Conservation (phyloP, 2,329 filamentous ascomycete genomes). For the Ophiostoma sp. region DNA sequence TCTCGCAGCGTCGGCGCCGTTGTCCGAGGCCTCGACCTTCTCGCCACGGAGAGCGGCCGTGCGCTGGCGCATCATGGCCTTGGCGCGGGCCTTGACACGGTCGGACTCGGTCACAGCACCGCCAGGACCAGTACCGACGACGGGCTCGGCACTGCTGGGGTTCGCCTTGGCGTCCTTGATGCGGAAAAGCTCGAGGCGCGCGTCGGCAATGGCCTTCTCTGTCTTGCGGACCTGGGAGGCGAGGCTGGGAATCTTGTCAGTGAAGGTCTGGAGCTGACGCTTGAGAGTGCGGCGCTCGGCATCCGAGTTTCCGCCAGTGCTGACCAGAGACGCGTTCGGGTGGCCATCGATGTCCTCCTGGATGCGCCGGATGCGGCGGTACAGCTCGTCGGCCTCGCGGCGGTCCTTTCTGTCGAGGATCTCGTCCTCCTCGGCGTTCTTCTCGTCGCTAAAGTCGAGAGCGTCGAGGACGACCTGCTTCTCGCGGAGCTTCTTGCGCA, state of each 20-base stretch:
- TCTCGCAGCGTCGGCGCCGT: constrained; percentile 77
- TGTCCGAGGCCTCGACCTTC: constrained; percentile 66
- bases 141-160: constrained; percentile 73
- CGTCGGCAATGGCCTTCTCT: constrained; percentile 90
- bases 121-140: constrained; percentile 90
- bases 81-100: constrained; percentile 88
- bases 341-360: constrained; percentile 95
- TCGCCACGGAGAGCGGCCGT: constrained; percentile 89
- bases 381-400: constrained; percentile 89
- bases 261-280: constrained; percentile 83
- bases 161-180: constrained; percentile 90
- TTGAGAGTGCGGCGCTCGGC: constrained; percentile 84
- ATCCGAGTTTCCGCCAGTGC: constrained; percentile 74
- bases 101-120: constrained; percentile 90
- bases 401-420: constrained; percentile 86
- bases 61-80: constrained; percentile 98
- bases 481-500: constrained; percentile 90
- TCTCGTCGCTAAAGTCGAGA: constrained; percentile 94
- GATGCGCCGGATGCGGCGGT: constrained; percentile 83
- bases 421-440: constrained; percentile 85
- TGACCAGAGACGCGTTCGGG: constrained; percentile 70
- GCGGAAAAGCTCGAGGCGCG: constrained; percentile 87
- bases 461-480: constrained; percentile 93
- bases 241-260: constrained; percentile 86
- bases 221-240: constrained; percentile 89